Conservation (phyloP, 345 rosid species). For the Brassica rapa region DNA sequence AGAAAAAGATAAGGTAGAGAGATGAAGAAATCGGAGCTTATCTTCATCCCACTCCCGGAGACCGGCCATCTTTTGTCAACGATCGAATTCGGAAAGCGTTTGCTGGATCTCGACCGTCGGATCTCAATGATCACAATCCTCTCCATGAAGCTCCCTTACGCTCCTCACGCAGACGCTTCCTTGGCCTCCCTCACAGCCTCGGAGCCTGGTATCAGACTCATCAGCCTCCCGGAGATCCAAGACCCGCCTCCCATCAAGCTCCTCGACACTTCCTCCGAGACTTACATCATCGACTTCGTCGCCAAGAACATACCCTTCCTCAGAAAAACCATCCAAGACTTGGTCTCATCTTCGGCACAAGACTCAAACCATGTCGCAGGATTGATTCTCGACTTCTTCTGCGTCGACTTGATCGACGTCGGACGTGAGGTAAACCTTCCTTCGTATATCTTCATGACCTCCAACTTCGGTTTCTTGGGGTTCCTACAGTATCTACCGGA, state of each 20-base stretch:
- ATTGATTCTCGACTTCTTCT: constrained; percentile 56
- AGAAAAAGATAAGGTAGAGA: neutral
- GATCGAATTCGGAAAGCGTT: constrained; percentile 52
- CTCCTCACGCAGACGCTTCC: constrained; percentile 40
- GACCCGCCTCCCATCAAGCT: constrained; percentile 38
- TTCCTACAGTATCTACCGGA: constrained; percentile 29
- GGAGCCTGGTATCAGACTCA: constrained; percentile 29
- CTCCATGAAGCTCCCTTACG: constrained; percentile 41
- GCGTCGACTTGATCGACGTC: constrained; percentile 47
- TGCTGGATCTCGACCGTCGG: constrained; percentile 38
- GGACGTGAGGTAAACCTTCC: constrained; percentile 55
- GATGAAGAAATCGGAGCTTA: constrained; percentile 35
- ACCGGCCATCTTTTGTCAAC: constrained; percentile 53
- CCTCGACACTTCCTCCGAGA: constrained; percentile 40
- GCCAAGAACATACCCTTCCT: constrained; percentile 11
- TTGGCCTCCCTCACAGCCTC: constrained; percentile 28
- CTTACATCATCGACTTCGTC: constrained; percentile 37
- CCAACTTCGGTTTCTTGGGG: constrained; percentile 48
- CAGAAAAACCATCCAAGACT: constrained; percentile 20
- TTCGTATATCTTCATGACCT: constrained; percentile 53
- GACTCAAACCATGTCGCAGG: constrained; percentile 41
- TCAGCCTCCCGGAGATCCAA: constrained; percentile 35
- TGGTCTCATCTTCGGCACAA: constrained; percentile 7
- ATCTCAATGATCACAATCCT: constrained; percentile 37
- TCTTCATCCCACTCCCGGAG: constrained; percentile 38